These are phyloP conservation scores for Parietaria judaica DNA, from an alignment of 306 rosid genomes.

Conservation along the genomic window DNA sequence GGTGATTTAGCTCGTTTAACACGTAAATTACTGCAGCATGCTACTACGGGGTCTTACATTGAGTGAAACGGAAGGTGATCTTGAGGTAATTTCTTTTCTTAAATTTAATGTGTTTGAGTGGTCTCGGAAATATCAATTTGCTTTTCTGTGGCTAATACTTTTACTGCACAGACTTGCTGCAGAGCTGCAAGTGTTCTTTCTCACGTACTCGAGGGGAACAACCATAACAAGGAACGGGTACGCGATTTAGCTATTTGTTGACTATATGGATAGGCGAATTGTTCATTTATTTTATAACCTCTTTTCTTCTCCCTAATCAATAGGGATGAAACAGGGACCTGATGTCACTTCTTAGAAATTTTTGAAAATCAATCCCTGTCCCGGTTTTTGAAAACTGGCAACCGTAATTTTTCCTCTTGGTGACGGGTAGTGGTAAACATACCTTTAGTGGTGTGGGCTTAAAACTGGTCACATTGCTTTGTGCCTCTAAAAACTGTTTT, in stretches of 20 bases:
- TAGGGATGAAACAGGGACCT: no score
- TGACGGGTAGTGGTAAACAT: no score
- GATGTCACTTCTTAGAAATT: no score
- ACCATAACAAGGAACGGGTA: constrained; percentile 93
- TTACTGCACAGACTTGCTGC: constrained; percentile 62
- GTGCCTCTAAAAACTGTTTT: neutral
- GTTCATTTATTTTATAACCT: neutral
- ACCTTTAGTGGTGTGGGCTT: no score
- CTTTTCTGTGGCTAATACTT: constrained; percentile 21
- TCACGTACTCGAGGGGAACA: constrained; percentile 73
- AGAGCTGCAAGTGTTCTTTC: constrained; percentile 97
- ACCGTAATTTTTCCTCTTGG: no score
- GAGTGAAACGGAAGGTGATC: constrained; percentile 79
- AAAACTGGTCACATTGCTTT: no score
- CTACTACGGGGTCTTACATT: constrained; percentile 70
- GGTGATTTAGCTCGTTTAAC: constrained; percentile 16
- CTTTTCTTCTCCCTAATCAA: neutral
- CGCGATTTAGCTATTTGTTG: constrained; percentile 11
- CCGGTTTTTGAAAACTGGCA: no score
- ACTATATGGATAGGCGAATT: neutral
- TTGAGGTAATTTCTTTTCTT: constrained; percentile 52
- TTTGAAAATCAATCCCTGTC: no score
- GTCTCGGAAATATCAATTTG: neutral
- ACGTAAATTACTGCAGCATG: constrained; percentile 59
- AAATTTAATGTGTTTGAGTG: neutral